Evolutionary conservation across 192 early-diverging fungal genomes (phyloP).

Genomic region (Entomortierella beljakovae): DNA sequence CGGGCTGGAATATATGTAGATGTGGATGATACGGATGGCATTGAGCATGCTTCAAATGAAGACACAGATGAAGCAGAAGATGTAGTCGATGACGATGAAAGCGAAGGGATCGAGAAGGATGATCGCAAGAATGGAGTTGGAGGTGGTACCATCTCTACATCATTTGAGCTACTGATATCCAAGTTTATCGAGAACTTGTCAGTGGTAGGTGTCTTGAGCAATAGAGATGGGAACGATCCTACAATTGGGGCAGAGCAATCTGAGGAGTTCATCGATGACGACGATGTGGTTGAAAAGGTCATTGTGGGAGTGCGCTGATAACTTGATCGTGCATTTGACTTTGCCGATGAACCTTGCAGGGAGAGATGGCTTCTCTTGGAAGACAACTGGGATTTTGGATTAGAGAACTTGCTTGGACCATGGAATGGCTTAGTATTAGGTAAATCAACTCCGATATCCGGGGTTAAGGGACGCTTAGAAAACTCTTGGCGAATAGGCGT

Average conservation of each 20-base stretch:
- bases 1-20: constrained; percentile 15
- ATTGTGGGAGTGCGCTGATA: constrained; percentile 13
- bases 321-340: not conserved
- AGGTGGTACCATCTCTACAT: constrained; percentile 24
- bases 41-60: constrained; percentile 30
- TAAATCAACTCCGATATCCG: constrained; percentile 13
- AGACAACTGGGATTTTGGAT: constrained; percentile 16
- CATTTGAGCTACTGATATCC: not conserved
- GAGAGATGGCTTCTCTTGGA: not conserved
- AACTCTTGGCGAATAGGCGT: constrained; percentile 28
- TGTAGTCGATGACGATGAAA: constrained; percentile 20
- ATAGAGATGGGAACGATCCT: not conserved
- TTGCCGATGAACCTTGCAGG: not conserved
- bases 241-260: not conserved
- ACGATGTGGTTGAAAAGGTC: not conserved
- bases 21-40: constrained; percentile 13
- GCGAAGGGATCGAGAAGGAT: constrained; percentile 30
- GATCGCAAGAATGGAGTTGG: constrained; percentile 28
- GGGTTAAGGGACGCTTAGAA: constrained; percentile 29
- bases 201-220: constrained; percentile 35
- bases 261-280: not conserved
- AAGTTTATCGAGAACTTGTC: constrained; percentile 15
- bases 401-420: constrained; percentile 9
- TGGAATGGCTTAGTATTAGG: constrained; percentile 45
- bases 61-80: constrained; percentile 39